Evolutionary conservation across 164 flowering plant species (phyloP), one percentile per base, ranked within the genome.

Genomic region (Aristolochia contorta): DNA sequence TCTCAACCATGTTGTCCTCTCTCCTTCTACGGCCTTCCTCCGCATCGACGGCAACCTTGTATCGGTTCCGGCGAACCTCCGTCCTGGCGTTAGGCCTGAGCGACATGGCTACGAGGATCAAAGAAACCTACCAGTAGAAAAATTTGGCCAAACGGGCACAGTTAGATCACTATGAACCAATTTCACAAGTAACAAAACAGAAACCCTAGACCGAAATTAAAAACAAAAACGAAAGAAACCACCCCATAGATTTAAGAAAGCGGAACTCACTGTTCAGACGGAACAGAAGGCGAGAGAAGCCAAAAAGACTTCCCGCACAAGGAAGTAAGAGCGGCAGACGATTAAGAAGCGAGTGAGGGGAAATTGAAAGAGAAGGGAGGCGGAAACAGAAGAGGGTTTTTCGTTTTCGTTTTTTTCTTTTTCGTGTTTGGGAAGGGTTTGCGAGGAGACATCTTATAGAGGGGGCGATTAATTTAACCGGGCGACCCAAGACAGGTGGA

Each of bases 21-120:
- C 92, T 75, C 75, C 91, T 57, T 27, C 92, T 68, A 61, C 92
- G 74, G 1, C 91, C 96, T 45, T 85, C 92, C 5, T 88, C 96
- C 7, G 86, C 96, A 60, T 88, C 92, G 15, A 88, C 92, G 19
- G 90, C 84, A 16, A 87, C 95, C 76, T 87, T 87, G 75, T 87
- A 87, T 46, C 86, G 66, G 79, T 81, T 85, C 58, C 89, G 82
- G 21, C 96, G 83, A 53, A 76, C 83, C 75, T 87, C 91, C 18
- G 84, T 73, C 65, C 86, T 78, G 48, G 82, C 78, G 73, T 60
- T 80, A 23, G 89, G 91, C 57, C 88, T 80, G 57, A 87, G 77
- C 69, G 96, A 87, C 91, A 84, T 81, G 64, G 66, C 63, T 77
- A 48, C 56, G 43, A n/a, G 13, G 60, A 58, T n/a, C 49, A 14